Evolutionary conservation across 78 protist species (phyloP), one percentile per base, ranked within the genome.

Genomic region (Planoprotostelium fungivorum): DNA sequence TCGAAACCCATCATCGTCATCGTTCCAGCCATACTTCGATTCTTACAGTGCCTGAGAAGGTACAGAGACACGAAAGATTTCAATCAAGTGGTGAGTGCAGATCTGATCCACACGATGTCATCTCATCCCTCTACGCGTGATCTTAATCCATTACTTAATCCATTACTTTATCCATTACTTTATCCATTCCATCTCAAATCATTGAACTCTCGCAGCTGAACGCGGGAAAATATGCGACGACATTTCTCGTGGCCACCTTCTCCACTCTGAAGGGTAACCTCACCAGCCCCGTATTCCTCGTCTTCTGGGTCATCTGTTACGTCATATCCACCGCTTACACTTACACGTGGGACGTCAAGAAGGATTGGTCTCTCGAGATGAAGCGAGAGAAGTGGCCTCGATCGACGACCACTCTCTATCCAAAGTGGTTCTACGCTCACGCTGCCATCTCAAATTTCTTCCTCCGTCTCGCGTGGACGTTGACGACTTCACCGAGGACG

Each of bases 351-450:
- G 95, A 93, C 73, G 86, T 87, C 84, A 36, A 87, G 0, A 85
- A 90, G 92, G 95, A 93, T 86, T 93, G 95, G 95, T 90, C 86
- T 86, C 36, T 93, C 0, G 89, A 85, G 37, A 63, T 39, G 16
- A 36, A 86, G n/a, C 63, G 90, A 36, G 38, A 84, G 34, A 89
- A 93, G 73, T 89, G 84, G 29, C 51, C 86, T 36, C 84, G 88
- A 25, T 38, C 91, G 31, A 85, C 88, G 23, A 89, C 88, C 29
- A 34, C 88, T 25, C 63, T 86, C 51, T 93, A 89, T 51, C 51
- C 89, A 29, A 93, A 93, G 86, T 83, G 73, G 35, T 51, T 93
- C 84, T 93, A 93, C 35, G 88, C 88, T 38, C 87, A 38, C 0
- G 94, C 94, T 23, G 87, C 89, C 36, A 35, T 89, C 0, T 88